phyloP scores from a whole-genome alignment of 148 eudicot species.

The Nyssa sinensis region DNA sequence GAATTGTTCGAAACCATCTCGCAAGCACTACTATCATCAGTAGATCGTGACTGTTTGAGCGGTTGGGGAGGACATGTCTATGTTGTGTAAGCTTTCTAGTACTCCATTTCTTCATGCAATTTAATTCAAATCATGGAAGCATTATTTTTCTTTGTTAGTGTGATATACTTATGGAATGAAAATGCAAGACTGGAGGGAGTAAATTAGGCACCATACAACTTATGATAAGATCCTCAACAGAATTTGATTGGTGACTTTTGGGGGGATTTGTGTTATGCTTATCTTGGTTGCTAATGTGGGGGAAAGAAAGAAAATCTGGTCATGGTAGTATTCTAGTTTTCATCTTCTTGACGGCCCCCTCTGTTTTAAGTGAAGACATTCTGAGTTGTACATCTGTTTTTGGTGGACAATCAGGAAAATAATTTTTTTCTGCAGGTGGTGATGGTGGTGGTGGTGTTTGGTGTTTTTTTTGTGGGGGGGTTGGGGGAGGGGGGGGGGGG shows the following conservation, averaged over 20 bases:
- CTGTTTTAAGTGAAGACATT: too few relatives aligned
- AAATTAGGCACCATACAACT: too few relatives aligned
- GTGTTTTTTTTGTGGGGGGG: too few relatives aligned
- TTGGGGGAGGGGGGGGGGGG: too few relatives aligned
- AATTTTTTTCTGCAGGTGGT: too few relatives aligned
- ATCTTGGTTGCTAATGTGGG: neutral
- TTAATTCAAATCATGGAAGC: neutral
- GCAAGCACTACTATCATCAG: conserved; percentile 84
- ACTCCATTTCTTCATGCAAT: neutral
- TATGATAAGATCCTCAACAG: neutral
- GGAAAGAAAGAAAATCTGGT: neutral
- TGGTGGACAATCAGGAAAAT: too few relatives aligned
- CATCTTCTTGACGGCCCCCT: too few relatives aligned
- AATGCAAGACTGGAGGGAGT: neutral
- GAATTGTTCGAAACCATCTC: conserved; percentile 93
- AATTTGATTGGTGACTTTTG: neutral
- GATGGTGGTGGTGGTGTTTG: too few relatives aligned
- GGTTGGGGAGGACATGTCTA: conserved; percentile 99
- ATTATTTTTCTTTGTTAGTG: neutral
- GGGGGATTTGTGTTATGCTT: neutral
- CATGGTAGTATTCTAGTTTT: neutral
- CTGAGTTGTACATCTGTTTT: too few relatives aligned
- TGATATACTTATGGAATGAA: neutral
- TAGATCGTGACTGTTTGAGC: conserved; percentile 90
- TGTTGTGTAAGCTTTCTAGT: conserved; percentile 66